Evolutionary conservation across 495 filamentous ascomycete species (phyloP).

Genomic region (Aspergillus diversus): DNA sequence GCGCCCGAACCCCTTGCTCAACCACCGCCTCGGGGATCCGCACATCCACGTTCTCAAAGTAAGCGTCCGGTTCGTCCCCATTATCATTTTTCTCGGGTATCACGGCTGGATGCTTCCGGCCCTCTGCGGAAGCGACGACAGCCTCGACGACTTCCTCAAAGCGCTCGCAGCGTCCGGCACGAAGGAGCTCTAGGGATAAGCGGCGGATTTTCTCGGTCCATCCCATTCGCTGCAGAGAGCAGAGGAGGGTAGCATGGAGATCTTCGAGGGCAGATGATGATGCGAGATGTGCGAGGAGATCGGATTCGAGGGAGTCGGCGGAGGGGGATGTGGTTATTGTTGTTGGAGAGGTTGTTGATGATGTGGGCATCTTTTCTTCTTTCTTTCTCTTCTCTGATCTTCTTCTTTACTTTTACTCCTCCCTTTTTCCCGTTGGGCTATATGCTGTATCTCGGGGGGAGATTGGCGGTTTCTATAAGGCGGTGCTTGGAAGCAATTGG

Average conservation of each 20-base stretch:
- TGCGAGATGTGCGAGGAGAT: constrained; percentile 47
- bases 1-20: constrained; percentile 48
- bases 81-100: constrained; percentile 21
- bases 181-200: constrained; percentile 47
- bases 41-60: constrained; percentile 45
- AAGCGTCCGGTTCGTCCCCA: constrained; percentile 29
- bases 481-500: no score
- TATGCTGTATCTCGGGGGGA: no score
- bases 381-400: not conserved
- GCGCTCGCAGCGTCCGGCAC: constrained; percentile 50
- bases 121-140: constrained; percentile 47
- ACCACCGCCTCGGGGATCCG: constrained; percentile 46
- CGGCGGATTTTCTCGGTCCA: constrained; percentile 49
- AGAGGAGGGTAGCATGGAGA: constrained; percentile 45
- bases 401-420: not conserved
- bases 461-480: no score
- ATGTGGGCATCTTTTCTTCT: constrained; percentile 20
- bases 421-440: no score
- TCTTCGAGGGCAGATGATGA: constrained; percentile 49
- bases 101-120: constrained; percentile 37
- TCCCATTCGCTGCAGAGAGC: constrained; percentile 44
- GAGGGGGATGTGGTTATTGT: constrained; percentile 23
- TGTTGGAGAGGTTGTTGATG: constrained; percentile 11
- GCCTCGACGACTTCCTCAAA: constrained; percentile 53
- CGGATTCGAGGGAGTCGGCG: constrained; percentile 47